Base-by-base conservation (phyloP, 75 land plant genomes). In the Picea sitchensis region DNA sequence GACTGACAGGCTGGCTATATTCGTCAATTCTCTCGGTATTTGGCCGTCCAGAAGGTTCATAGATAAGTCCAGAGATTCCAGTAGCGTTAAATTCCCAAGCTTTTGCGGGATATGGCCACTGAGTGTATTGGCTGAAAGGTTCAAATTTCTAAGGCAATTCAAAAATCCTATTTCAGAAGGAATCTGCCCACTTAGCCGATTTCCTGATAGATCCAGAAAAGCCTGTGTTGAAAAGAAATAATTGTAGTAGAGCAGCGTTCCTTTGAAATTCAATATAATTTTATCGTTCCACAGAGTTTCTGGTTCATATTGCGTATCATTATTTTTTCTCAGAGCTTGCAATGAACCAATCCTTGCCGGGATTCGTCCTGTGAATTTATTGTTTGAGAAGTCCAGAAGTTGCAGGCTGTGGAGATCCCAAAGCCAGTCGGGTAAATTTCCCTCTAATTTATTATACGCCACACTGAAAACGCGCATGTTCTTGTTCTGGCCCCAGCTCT, bases 321-420 rank as follows among this genome's bases (percentile, higher is more conserved):
- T 38, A 38, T 8, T 2, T 51, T 51, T 51, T 15, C 14, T 4
- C 58, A 77, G 34, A 20, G 6, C 72, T 78, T 67, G 41, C 21
- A 34, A 54, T 3, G 30, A 63, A 51, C 58, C n/a, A 31, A 93
- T 54, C 72, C 81, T 81, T 7, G 79, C 67, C 14, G 96, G 91
- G 63, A 93, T 88, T 26, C 78, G 74, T 13, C 77, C 77, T 59
- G 84, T 83, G 71, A 93, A 83, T n/a, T 54, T 56, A 80, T 93
- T 93, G 82, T 89, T 84, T 56, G 94, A 88, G 60, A 93, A 80
- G 82, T 93, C 96, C 69, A 93, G 90, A 0, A 93, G 86, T 44
- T 87, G 88, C 14, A 91, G 75, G 58, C 47, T 54, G n/a, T 51
- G 57, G 7, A 86, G 86, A 54, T 80, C 58, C 38, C 84, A 80